A percentile compares a stretch with the other conserved stretches of the same genome.
phyloP scores from a whole-genome alignment of 495 filamentous ascomycete genomes.

The Penicillium bovifimosum region DNA sequence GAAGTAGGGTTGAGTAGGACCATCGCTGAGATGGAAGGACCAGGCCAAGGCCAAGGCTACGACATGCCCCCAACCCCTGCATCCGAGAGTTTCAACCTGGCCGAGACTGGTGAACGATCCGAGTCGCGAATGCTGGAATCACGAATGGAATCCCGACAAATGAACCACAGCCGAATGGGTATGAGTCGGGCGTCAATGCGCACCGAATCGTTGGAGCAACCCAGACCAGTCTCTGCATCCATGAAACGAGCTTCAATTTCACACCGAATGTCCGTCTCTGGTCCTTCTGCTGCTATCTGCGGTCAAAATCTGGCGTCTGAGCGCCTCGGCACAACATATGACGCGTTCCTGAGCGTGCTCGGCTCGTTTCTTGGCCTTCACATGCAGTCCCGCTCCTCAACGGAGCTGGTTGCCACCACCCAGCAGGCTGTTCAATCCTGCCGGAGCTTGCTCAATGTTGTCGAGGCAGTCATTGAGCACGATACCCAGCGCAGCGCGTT shows the following conservation, averaged over 20 bases:
- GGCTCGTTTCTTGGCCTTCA: slow-evolving; percentile 90
- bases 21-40: slow-evolving; percentile 51
- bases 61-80: slow-evolving; percentile 68
- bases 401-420: slow-evolving; percentile 69
- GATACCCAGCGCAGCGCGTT: slow-evolving; percentile 58
- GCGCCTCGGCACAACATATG: slow-evolving; percentile 70
- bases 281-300: slow-evolving; percentile 37
- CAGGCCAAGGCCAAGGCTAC: slow-evolving; percentile 19
- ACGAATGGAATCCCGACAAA: slow-evolving; percentile 17
- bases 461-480: slow-evolving; percentile 80
- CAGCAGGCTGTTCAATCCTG: slow-evolving; percentile 79
- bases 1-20: slow-evolving; percentile 61
- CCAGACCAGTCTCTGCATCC: slow-evolving; percentile 31
- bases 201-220: slow-evolving; percentile 31
- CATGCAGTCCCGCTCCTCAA: slow-evolving; percentile 79
- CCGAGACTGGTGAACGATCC: slow-evolving; percentile 25
- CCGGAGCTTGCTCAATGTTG: slow-evolving; percentile 65
- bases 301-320: slow-evolving; percentile 55
- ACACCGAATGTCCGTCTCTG: slow-evolving; percentile 51
- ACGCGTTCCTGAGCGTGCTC: slow-evolving; percentile 80
- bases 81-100: slow-evolving; percentile 45
- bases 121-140: slow-evolving; percentile 21
- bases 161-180: slow-evolving; percentile 35
- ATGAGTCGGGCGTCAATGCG: slow-evolving; percentile 36
- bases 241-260: slow-evolving; percentile 52